Base-by-base conservation (phyloP, 495 filamentous ascomycete species). In the Pyronema omphalodes region DNA sequence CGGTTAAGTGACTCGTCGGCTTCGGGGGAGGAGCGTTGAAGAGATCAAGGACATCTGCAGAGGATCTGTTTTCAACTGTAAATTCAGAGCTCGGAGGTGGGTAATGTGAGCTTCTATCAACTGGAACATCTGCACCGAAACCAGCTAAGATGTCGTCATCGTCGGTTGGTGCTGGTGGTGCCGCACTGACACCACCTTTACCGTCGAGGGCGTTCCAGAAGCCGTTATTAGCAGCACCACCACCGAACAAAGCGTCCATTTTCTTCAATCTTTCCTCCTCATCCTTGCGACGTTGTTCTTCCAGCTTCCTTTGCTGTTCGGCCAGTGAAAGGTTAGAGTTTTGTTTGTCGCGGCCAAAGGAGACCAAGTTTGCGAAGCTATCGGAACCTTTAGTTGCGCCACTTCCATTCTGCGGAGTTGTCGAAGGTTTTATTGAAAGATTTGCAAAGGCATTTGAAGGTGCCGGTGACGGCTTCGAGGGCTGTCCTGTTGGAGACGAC, bases 291-390 rank as follows among this genome's bases (percentile, higher is more conserved):
- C 77, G 87, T 67, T 91, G 82, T 40, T 83, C 84, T 59, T 84
- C 78, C 45, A 94, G 66, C 52, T 75, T 76, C 69, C 80, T 84
- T 67, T 95, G 89, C 55, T 85, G 85, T 65, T 96, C 86, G 53
- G 82, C 75, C 6, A 98, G 74, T 1, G 82, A 84, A 0, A 94
- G 70, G 55, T 81, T 88, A 65, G 75, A 79, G n/a, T 67, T 73
- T 29, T 71, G 61, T 59, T 83, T 83, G n/a, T 78, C 73, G 9
- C 77, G 69, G 45, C 77, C 78, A 55, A 89, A 85, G 43, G 78
- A 82, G 17, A 95, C 81, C 15, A 98, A 72, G 61, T 83, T 86
- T 57, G 88, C 83, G 65, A 98, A 98, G 71, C 84, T 93, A 66
- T 95, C 89, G 51, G 75, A 75, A 5, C 75, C 72, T 17, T 44